Evolutionary conservation across 805 yeast species (phyloP), one percentile per base, ranked within the genome.

Genomic region (Barnettozyma salicaria): DNA sequence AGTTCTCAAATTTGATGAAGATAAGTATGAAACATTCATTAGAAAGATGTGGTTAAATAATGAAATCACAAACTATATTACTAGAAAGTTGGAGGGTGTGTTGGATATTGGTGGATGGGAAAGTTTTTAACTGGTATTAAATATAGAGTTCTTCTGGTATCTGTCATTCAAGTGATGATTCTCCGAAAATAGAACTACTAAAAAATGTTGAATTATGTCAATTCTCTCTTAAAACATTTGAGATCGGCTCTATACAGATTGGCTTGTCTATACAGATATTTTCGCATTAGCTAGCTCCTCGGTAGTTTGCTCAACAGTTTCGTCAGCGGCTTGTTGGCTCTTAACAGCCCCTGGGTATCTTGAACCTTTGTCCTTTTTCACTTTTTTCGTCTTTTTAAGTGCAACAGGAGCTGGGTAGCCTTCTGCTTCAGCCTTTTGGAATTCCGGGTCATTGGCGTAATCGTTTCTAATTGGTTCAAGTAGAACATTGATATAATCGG

Each of bases 21-120:
- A 62, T 4, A 67, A 85, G 36, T 90, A 87, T 52, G 76, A 78
- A 17, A 75, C 78, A 28, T 69, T 89, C 40, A 72, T 72, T 14
- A 68, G 79, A 36, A 72, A 70, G 23, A 63, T 86, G 29, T 82
- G 97, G 89, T 64, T 89, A 14, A 80, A 75, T 39, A 89, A 87
- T 52, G 84, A 83, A 52, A 65, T 86, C 3, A 80, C 86, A 4
- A 86, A 85, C 48, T 67, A 70, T 30, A 78, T 89, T 23, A 88
- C 87, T 1, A 68, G 97, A 44, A 78, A 78, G 46, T 68, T 90
- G 12, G 97, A 90, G 49, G 76, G 80, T 27, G 74, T 72, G 7
- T 60, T 80, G 23, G 97, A 90, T 58, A 75, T 81, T 26, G 98
- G 98, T 7, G 98, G 98, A 0, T 90, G 98, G 98, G 92, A 83